Percentiles rank a stretch among this genome's conserved stretches.
Conservation (phyloP, 768 basidiomycete genomes). For the Mycena epipterygia region DNA sequence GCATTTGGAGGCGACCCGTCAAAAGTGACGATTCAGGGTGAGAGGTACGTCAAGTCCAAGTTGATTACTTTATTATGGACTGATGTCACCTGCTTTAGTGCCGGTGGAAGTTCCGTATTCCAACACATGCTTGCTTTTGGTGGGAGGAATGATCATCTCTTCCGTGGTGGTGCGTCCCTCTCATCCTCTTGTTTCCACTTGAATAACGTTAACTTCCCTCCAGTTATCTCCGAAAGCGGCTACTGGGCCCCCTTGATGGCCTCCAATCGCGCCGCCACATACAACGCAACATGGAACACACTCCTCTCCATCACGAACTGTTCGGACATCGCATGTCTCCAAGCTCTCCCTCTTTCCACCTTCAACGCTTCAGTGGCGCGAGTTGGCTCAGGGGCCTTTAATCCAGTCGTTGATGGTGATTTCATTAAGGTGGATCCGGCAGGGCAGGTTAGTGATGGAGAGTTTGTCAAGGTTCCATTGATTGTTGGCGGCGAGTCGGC, state of each 20-base stretch:
- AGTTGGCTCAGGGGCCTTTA: constrained; percentile 27
- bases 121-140: constrained; percentile 29
- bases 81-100: constrained; percentile 22
- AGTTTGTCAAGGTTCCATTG: constrained; percentile 23
- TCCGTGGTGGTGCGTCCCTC: constrained; percentile 26
- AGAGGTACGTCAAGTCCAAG: constrained; percentile 26
- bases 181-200: constrained; percentile 23
- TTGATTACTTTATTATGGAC: constrained; percentile 27
- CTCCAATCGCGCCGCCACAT: constrained; percentile 27
- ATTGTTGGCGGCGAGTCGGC: constrained; percentile 26
- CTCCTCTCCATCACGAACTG: constrained; percentile 29
- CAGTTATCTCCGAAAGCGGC: constrained; percentile 23
- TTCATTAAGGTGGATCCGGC: constrained; percentile 27
- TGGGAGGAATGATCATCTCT: constrained; percentile 29
- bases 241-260: constrained; percentile 25
- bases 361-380: constrained; percentile 26
- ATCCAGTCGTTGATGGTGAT: constrained; percentile 27
- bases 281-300: constrained; percentile 26
- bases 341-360: constrained; percentile 27
- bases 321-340: constrained; percentile 26
- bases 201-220: constrained; percentile 14
- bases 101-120: constrained; percentile 29
- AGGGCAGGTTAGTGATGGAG: constrained; percentile 26
- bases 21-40: constrained; percentile 30
- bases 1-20: constrained; percentile 26